Conservation (phyloP, 164 flowering plant species). For the Vitis rupestris region DNA sequence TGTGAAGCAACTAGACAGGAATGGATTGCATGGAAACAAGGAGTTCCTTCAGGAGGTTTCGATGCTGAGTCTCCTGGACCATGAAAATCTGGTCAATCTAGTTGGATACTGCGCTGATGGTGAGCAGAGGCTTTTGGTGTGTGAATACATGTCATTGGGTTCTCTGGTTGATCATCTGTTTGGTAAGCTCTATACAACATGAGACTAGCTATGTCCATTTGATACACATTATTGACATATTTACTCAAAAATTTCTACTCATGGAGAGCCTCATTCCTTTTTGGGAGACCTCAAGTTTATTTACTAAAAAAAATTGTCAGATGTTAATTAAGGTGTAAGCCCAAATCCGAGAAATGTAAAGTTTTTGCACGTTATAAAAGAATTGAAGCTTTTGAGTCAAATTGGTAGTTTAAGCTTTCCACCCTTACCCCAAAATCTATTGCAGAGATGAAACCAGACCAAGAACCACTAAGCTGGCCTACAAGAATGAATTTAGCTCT, state of each 20-base stretch:
- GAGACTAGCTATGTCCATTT: neutral
- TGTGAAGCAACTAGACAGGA: slow-evolving; percentile 47
- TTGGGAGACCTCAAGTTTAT: no score
- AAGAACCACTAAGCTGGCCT: slow-evolving; percentile 45
- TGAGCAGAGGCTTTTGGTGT: slow-evolving; percentile 50
- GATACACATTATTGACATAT: no score
- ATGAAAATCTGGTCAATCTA: slow-evolving; percentile 41
- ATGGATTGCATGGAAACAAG: slow-evolving; percentile 40
- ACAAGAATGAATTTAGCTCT: slow-evolving; percentile 59
- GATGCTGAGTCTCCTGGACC: slow-evolving; percentile 32
- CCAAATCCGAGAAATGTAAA: no score
- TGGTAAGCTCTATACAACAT: slow-evolving; percentile 22
- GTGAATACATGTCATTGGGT: slow-evolving; percentile 39
- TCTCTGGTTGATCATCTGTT: slow-evolving; percentile 39
- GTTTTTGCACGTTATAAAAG: no score
- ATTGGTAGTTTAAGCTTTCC: neutral
- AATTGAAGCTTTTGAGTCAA: no score
- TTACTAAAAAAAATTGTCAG: no score
- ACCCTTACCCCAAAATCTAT: neutral
- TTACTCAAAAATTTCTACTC: no score
- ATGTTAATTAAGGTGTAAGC: no score
- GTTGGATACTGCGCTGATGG: slow-evolving; percentile 51
- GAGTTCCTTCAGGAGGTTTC: slow-evolving; percentile 38
- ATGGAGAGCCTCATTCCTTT: no score
- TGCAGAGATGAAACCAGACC: slow-evolving; percentile 29